phyloP scores from a whole-genome alignment of 805 yeast genomes.

The Henningerozyma blattae region DNA sequence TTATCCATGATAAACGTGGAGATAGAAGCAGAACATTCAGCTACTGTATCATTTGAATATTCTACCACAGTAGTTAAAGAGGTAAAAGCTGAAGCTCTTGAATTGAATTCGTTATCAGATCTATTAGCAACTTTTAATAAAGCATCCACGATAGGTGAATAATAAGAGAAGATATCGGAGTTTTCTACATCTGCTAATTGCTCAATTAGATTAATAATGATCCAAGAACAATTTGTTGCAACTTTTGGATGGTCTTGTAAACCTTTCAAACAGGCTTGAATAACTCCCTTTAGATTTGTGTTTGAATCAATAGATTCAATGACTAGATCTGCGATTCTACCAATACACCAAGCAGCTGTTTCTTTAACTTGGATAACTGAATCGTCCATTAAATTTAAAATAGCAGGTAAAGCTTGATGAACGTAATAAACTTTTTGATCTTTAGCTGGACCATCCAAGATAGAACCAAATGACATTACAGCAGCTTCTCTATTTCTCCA shows the following conservation, averaged over 20 bases:
- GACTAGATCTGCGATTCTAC: conserved; percentile 84
- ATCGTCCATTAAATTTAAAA: conserved; percentile 64
- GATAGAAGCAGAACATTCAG: conserved; percentile 55
- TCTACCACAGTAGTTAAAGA: conserved; percentile 76
- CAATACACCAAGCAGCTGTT: conserved; percentile 97
- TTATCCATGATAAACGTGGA: conserved; percentile 66
- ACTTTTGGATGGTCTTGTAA: conserved; percentile 86
- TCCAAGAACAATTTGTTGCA: conserved; percentile 96
- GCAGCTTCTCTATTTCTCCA: conserved; percentile 97
- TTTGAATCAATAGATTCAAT: conserved; percentile 62
- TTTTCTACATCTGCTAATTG: conserved; percentile 44
- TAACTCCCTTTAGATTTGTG: conserved; percentile 53
- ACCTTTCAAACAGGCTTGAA: conserved; percentile 69
- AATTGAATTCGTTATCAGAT: conserved; percentile 70
- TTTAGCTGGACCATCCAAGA: conserved; percentile 85
- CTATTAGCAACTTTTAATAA: conserved; percentile 59
- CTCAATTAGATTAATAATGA: conserved; percentile 82
- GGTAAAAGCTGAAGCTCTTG: conserved; percentile 95
- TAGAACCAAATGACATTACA: conserved; percentile 97
- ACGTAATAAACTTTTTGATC: conserved; percentile 55
- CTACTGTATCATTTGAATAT: conserved; percentile 58
- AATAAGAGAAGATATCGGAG: conserved; percentile 64
- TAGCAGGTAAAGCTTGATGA: conserved; percentile 73
- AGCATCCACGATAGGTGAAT: conserved; percentile 54
- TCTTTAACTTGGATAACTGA: conserved; percentile 78